Conservation (phyloP, 2,329 filamentous ascomycete genomes). For the Cercospora citrullina region DNA sequence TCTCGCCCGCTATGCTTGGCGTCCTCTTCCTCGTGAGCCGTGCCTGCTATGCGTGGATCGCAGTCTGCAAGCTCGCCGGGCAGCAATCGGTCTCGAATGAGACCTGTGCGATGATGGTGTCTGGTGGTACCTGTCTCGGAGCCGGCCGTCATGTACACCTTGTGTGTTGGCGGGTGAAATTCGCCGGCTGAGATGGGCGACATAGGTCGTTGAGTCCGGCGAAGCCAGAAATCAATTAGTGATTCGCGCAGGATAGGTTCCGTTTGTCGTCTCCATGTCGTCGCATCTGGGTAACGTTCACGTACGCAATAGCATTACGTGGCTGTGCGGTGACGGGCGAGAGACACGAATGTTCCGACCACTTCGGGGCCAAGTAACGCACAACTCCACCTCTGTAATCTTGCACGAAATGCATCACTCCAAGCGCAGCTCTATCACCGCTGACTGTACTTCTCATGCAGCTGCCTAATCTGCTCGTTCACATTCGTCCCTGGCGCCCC, state of each 20-base stretch:
- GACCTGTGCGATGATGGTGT: background rate
- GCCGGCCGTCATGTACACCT: background rate
- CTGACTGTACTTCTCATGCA: slow-evolving; percentile 36
- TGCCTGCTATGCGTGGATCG: background rate
- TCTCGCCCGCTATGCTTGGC: background rate
- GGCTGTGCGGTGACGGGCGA: background rate
- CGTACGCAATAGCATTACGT: background rate
- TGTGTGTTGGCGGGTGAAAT: background rate
- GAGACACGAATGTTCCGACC: background rate
- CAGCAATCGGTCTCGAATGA: background rate
- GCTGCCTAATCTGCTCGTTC: slow-evolving; percentile 39
- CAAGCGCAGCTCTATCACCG: slow-evolving; percentile 12
- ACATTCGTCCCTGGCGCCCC: slow-evolving; percentile 55
- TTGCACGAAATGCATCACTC: background rate
- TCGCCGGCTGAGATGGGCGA: background rate
- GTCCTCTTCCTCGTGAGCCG: background rate
- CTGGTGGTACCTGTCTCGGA: background rate
- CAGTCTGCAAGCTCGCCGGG: background rate
- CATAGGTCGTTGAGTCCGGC: background rate
- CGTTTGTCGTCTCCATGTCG: background rate
- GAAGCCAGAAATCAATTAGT: background rate
- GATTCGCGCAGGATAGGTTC: background rate
- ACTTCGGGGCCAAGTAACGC: background rate
- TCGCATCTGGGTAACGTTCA: background rate
- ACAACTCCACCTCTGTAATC: background rate